Conservation (phyloP, 495 filamentous ascomycete genomes). For the Neurospora sp. region DNA sequence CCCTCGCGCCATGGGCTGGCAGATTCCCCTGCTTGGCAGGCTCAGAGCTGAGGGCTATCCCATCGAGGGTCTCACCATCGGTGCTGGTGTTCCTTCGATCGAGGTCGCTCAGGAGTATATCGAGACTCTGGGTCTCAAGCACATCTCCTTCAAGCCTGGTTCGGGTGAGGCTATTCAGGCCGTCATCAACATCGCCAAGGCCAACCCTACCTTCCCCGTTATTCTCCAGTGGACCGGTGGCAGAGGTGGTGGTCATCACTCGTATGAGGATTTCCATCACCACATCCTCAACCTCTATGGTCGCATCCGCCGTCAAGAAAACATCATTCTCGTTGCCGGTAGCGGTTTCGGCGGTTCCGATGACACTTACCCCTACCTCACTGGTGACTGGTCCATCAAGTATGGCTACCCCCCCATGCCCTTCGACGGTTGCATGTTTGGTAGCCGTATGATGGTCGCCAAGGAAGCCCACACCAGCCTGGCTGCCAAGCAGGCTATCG, state of each 20-base stretch:
- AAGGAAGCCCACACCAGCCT: conserved; percentile 91
- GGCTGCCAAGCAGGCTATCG: conserved; percentile 90
- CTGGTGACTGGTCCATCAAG: conserved; percentile 71
- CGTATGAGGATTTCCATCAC: conserved; percentile 90
- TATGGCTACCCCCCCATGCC: conserved; percentile 92
- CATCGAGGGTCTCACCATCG: conserved; percentile 89
- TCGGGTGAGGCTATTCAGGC: conserved; percentile 81
- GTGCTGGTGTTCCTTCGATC: conserved; percentile 86
- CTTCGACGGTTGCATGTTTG: conserved; percentile 82
- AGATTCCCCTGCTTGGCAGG: conserved; percentile 81
- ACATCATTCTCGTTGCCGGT: conserved; percentile 81
- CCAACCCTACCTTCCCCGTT: conserved; percentile 80
- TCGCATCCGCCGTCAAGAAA: conserved; percentile 67
- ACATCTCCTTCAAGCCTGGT: conserved; percentile 91
- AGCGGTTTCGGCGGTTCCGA: conserved; percentile 87
- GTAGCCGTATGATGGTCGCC: conserved; percentile 87
- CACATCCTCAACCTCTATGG: conserved; percentile 88
- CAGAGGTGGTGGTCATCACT: conserved; percentile 88
- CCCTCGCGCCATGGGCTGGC: conserved; percentile 93
- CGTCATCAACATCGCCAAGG: conserved; percentile 86
- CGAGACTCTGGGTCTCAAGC: conserved; percentile 83
- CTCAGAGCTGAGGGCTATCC: conserved; percentile 82
- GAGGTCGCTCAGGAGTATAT: conserved; percentile 94
- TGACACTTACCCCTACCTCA: conserved; percentile 89
- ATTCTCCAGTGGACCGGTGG: conserved; percentile 94